Evolutionary conservation across 2,329 filamentous ascomycete species (phyloP).

Genomic region (Paecilomyces niveus): DNA sequence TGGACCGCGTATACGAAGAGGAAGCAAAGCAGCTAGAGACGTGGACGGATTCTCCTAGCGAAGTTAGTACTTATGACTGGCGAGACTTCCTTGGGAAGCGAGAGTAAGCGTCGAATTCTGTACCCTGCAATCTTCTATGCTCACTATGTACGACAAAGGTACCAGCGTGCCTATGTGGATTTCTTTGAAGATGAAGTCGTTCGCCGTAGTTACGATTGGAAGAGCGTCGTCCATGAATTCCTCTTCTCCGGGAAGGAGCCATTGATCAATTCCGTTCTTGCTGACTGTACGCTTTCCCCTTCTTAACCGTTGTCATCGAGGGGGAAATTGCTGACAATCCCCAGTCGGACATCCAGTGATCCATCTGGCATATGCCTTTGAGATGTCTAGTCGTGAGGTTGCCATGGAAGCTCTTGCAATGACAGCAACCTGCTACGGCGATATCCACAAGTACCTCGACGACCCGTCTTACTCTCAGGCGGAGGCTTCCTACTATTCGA

Average conservation of each 20-base stretch:
- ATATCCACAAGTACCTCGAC: slow-evolving; percentile 59
- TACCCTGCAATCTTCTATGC: neutral
- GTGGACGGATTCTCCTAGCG: slow-evolving; percentile 78
- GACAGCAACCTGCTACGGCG: slow-evolving; percentile 52
- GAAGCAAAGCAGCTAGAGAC: slow-evolving; percentile 65
- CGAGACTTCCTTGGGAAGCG: slow-evolving; percentile 71
- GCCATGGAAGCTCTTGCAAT: slow-evolving; percentile 82
- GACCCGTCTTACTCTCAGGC: slow-evolving; percentile 60
- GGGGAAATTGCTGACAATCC: slow-evolving; percentile 19
- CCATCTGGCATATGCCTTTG: slow-evolving; percentile 88
- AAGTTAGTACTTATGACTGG: slow-evolving; percentile 81
- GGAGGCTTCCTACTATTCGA: slow-evolving; percentile 52
- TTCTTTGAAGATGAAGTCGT: slow-evolving; percentile 93
- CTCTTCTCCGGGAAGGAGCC: slow-evolving; percentile 63
- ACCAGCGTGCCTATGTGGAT: slow-evolving; percentile 86
- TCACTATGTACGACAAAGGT: slow-evolving; percentile 37
- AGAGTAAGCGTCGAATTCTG: slow-evolving; percentile 38
- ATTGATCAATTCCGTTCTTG: slow-evolving; percentile 70
- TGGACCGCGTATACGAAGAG: slow-evolving; percentile 74
- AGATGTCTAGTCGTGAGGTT: slow-evolving; percentile 75
- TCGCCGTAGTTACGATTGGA: slow-evolving; percentile 74
- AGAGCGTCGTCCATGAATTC: slow-evolving; percentile 65
- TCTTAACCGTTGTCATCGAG: neutral
- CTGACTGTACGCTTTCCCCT: slow-evolving; percentile 57
- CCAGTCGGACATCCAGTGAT: slow-evolving; percentile 86